Base-by-base conservation (phyloP, 2,329 filamentous ascomycete genomes). In the Colletotrichum musae region DNA sequence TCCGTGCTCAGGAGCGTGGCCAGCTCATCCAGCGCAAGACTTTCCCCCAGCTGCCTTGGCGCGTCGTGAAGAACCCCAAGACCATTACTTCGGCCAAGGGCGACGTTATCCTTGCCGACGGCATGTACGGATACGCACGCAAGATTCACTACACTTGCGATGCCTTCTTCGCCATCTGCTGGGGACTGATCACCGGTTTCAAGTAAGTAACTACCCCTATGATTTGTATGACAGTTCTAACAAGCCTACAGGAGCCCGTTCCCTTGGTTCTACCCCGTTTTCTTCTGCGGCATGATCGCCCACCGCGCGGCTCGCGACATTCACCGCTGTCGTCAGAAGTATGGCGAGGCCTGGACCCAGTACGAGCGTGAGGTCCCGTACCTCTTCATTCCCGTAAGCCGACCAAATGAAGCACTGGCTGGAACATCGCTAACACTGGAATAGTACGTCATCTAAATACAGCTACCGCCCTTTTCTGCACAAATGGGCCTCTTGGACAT, bases 1-100 rank as follows among this genome's bases (percentile, higher is more conserved):
- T 95, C 89, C 91, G 94, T 64, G 89, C 92, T 73, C 87, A 90
- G 81, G 93, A 97, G 82, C 89, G 92, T 70, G 94, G 94, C 70
- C 91, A 90, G 48, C 77, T 88, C 60, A 81, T 92, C 60, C 84
- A 89, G 78, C 92, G 94, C 75, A 93, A 91, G 75, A 91, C 94
- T 3, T 97, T 97, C 84, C 94, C 95, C 5, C 93, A 95, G 80
- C 88, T 97, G n/a, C 94, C 94, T 7, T 98, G 94, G 92, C 93
- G 93, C 80, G 91, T 91, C 5, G 81, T 97, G 70, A 83, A 93
- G 74, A 95, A 97, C 82, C 94, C 94, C 53, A 91, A 92, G 79
- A 91, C 88, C 50, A 95, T 97, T 79, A 86, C 86, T 68, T 93
- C 92, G 10, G 86, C 89, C 50, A 88, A 90, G 67, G 93, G 93